These are phyloP conservation scores for Diaporthe ilicicola DNA, from an alignment of 2,329 filamentous ascomycete species.

Conservation along the genomic window DNA sequence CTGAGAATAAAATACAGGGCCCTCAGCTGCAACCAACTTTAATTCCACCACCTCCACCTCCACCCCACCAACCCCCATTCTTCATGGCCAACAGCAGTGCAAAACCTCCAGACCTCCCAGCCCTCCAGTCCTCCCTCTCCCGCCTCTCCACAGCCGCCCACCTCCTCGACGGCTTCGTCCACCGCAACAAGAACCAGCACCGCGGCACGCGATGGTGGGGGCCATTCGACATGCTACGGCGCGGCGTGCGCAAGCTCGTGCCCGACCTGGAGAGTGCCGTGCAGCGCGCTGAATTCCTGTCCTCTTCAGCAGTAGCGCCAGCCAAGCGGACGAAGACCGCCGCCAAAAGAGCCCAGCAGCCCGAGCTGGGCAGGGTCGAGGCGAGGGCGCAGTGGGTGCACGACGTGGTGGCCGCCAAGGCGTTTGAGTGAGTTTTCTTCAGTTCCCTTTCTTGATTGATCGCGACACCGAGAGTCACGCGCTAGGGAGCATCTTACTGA, in stretches of 20 bases:
- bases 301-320: slow-evolving; percentile 24
- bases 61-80: background rate
- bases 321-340: slow-evolving; percentile 29
- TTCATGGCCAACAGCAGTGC: background rate
- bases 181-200: slow-evolving; percentile 94
- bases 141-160: slow-evolving; percentile 52
- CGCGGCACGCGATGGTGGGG: slow-evolving; percentile 81
- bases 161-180: slow-evolving; percentile 76
- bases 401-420: slow-evolving; percentile 49
- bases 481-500: background rate
- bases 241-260: slow-evolving; percentile 66
- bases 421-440: slow-evolving; percentile 52
- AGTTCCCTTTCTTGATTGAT: rapidly evolving
- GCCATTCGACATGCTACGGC: slow-evolving; percentile 76
- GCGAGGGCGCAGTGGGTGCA: slow-evolving; percentile 50
- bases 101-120: background rate
- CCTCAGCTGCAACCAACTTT: background rate
- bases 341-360: slow-evolving; percentile 9
- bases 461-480: background rate
- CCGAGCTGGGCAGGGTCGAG: slow-evolving; percentile 29
- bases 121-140: slow-evolving; percentile 35
- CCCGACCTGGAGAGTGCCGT: slow-evolving; percentile 42
- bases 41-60: background rate
- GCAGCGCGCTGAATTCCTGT: slow-evolving; percentile 22
- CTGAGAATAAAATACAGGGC: background rate